phyloP scores from a whole-genome alignment of 176 grass and related monocot species.

The Oryza brachyantha region DNA sequence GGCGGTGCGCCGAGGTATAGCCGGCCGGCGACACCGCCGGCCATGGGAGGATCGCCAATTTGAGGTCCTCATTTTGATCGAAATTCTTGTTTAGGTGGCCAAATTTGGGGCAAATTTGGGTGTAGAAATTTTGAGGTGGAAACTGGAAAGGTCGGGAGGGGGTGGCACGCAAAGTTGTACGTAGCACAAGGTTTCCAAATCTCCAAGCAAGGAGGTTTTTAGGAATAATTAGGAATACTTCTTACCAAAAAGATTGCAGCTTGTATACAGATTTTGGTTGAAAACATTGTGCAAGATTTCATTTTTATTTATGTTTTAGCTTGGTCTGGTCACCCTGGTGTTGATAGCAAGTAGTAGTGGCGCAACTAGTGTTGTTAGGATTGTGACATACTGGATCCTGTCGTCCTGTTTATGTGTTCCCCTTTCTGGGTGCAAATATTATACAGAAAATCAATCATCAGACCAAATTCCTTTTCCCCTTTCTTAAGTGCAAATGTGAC shows the following conservation, averaged over 20 bases:
- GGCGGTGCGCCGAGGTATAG: slow-evolving; percentile 72
- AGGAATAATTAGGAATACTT: background rate
- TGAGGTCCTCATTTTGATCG: slow-evolving; percentile 23
- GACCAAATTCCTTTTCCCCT: background rate
- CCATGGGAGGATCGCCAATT: background rate
- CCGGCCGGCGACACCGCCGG: background rate
- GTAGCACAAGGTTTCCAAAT: slow-evolving; percentile 5
- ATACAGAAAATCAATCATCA: background rate
- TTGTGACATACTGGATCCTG: background rate
- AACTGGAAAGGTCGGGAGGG: background rate
- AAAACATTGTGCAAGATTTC: background rate
- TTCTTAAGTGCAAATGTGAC: background rate
- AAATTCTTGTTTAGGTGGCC: background rate
- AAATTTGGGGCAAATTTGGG: background rate
- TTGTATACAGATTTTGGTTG: slow-evolving; percentile 5
- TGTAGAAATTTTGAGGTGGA: slow-evolving; percentile 25
- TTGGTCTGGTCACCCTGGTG: background rate
- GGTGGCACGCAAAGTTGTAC: background rate
- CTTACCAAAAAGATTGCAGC: background rate
- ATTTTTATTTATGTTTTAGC: no score
- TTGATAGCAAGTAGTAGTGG: background rate
- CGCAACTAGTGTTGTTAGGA: background rate
- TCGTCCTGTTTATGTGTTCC: background rate
- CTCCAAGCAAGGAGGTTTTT: slow-evolving; percentile 14
- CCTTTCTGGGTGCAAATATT: background rate